Base-by-base conservation (phyloP, 768 basidiomycete species). In the Cystobasidium ongulense region DNA sequence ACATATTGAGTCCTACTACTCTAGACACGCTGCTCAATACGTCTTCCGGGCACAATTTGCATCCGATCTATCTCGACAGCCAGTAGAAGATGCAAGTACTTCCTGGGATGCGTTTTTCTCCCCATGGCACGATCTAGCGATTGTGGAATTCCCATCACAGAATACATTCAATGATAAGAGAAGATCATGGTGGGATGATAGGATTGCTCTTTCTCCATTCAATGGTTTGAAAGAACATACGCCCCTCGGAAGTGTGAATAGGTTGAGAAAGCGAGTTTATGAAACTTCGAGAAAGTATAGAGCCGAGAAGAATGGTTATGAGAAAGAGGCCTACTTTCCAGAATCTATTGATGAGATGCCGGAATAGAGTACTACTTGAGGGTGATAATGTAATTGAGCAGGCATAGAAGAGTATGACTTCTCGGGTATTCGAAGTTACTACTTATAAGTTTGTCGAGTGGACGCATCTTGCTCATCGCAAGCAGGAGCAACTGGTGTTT, bases 181-280 rank as follows among this genome's bases (percentile, higher is more conserved):
- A 27, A 35, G 68, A 35, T 38, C 31, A 1, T 74, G 74, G 74
- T 74, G 74, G 71, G 74, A 74, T 31, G 39, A 72, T 13, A 54
- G 27, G n/a, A 74, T 74, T 43, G 74, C 74, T n/a, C 43, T 74
- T 10, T 57, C 31, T 10, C 74, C 74, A 1, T 74, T 74, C 71
- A 74, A 74, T 62, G 74, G 74, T 35, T 33, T 74, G 2, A 59
- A 53, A 33, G 74, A 53, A 33, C 74, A 74, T 43, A 31, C 13
- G 17, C 74, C 74, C 21, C 54, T 74, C 1, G 74, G 74, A 13
- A 70, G 52, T 43, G 66, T 72, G 21, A 74, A 74, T 38, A 41
- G 74, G 31, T 38, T 74, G 13, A 50, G 74, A 29, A 70, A 39
- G 63, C 15, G 50, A 8, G 66, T 70, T 21, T 71, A 57, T 54